Evolutionary conservation across 495 filamentous ascomycete species (phyloP), one percentile per base, ranked within the genome.

Genomic region (Ramalina peruviana): DNA sequence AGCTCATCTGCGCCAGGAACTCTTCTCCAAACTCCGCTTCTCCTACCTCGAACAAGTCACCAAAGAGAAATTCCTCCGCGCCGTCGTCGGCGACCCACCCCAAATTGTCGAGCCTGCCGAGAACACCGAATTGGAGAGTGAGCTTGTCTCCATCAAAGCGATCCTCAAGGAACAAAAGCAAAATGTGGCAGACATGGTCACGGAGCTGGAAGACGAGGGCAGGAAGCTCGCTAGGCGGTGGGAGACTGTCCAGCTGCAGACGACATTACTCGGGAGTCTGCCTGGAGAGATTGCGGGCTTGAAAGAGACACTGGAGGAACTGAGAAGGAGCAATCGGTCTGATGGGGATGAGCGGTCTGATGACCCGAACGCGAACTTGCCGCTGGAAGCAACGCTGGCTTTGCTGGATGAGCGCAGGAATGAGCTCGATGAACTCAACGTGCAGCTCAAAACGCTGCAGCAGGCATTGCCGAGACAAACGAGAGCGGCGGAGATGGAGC

Each of bases 11-110:
- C 40, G n/a, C 16, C 52, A 82, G 73, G 92, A 96, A 68, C 78
- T 97, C 26, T 97, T 96, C 66, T 83, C 86, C 39, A 96, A 96
- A 67, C 76, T 98, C 25, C 86, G 88, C 61, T 97, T 97, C 71
- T 93, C 86, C 56, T 97, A 76, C 58, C 60, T 68, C 51, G 64
- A 52, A 46, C 63, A 93, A 86, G 94, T 94, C 73, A 92, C 83
- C 73, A 94, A 95, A 74, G 90, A 97, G 60, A 89, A 96, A 67
- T 78, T 83, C 66, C 83, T 95, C 60, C 94, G 94, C 75, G 89
- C 88, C 65, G 94, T 96, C 70, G 86, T 90, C 16, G 85, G 83
- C 55, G 87, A 96, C 49, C 86, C 88, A 36, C 90, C 88, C 1
- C 71, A 86, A 13, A 80, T 95, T 38, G 83, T 94, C 49, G 82